These are phyloP conservation scores for Kondoa malvinella DNA, from an alignment of 768 basidiomycete species.

Conservation along the genomic window DNA sequence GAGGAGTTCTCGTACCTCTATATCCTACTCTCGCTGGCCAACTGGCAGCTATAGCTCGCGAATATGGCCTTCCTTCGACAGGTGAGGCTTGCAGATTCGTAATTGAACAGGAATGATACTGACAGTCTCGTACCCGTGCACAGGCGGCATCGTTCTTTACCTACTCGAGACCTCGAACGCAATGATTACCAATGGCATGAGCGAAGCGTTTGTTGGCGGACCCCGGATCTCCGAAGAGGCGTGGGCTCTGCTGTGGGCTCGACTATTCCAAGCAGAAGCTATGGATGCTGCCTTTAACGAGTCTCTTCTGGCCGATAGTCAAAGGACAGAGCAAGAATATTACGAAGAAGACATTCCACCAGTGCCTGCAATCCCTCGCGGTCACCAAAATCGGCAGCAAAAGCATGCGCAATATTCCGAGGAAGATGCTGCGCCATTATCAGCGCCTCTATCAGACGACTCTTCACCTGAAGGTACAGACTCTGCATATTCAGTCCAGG, in stretches of 20 bases:
- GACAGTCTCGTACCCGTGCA: no score
- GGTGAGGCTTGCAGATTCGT: no score
- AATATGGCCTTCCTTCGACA: slow-evolving; percentile 79
- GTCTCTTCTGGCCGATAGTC: neutral
- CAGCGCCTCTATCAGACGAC: neutral
- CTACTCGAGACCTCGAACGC: slow-evolving; percentile 40
- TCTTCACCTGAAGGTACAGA: neutral
- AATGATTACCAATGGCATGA: slow-evolving; percentile 20
- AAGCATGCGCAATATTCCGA: neutral
- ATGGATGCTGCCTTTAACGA: neutral
- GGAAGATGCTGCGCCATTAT: neutral
- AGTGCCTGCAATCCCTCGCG: neutral
- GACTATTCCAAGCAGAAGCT: slow-evolving; percentile 19
- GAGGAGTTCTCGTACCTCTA: slow-evolving; percentile 73
- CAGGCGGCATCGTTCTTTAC: slow-evolving; percentile 68
- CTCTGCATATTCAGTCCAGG: neutral
- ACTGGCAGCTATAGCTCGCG: slow-evolving; percentile 70
- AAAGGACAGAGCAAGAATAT: neutral
- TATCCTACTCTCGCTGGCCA: slow-evolving; percentile 69
- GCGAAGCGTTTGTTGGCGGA: slow-evolving; percentile 40
- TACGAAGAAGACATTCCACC: neutral
- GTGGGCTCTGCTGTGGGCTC: slow-evolving; percentile 67
- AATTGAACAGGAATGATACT: no score
- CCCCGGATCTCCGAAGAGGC: slow-evolving; percentile 72
- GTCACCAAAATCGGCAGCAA: neutral